These are phyloP conservation scores for Psilocybe tampanensis DNA, from an alignment of 768 basidiomycete genomes.

Conservation along the genomic window DNA sequence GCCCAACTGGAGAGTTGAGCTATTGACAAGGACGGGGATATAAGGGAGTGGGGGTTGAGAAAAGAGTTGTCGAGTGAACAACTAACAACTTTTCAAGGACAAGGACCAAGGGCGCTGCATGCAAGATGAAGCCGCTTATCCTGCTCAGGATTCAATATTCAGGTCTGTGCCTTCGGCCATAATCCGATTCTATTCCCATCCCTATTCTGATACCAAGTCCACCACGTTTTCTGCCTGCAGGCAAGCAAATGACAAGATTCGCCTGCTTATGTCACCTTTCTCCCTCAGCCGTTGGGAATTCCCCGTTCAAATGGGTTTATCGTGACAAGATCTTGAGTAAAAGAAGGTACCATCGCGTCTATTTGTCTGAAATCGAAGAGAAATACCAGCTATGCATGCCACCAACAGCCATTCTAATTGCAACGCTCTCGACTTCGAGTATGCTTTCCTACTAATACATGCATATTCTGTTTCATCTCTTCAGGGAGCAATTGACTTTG, in stretches of 20 bases:
- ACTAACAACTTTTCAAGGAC: conserved; percentile 55
- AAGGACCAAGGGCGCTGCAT: conserved; percentile 45
- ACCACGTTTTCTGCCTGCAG: conserved; percentile 82
- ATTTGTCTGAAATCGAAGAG: conserved; percentile 3
- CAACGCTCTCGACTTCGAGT: conserved; percentile 3
- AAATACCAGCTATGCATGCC: neutral
- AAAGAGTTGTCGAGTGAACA: conserved; percentile 47
- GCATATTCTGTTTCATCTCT: conserved; percentile 5
- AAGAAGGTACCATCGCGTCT: conserved; percentile 12
- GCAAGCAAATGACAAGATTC: conserved; percentile 50
- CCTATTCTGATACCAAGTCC: conserved; percentile 59
- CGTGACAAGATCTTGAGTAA: conserved; percentile 20
- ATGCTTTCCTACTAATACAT: neutral
- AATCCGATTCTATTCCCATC: conserved; percentile 40
- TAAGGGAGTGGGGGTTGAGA: conserved; percentile 33
- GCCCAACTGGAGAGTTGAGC: conserved; percentile 34
- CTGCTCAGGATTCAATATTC: conserved; percentile 38
- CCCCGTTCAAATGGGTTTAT: conserved; percentile 26
- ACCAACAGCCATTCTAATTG: neutral
- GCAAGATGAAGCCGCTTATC: conserved; percentile 56
- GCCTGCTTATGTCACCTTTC: conserved; percentile 40
- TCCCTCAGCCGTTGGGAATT: conserved; percentile 21
- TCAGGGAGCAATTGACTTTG: conserved; percentile 2
- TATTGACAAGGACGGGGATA: conserved; percentile 33
- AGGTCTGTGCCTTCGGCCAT: conserved; percentile 44